Evolutionary conservation across 305 asterid genomes (phyloP), one percentile per base, ranked within the genome.

Genomic region (Andrographis paniculata): DNA sequence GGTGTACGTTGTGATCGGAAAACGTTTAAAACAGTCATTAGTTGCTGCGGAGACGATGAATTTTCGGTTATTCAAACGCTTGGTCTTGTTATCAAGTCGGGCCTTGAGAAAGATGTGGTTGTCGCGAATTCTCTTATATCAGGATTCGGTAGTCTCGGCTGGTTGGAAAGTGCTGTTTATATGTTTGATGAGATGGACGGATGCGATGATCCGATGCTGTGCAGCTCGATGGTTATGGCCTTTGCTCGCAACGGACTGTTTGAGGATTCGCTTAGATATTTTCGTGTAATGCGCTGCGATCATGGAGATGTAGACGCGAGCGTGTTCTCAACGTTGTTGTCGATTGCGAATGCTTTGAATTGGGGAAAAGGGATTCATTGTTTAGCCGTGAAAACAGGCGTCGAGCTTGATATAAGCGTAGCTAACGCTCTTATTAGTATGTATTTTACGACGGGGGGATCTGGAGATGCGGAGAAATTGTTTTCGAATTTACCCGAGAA

Each of bases 341-440:
- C 84, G 18, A 67, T 79, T 55, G 52, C 50, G 24, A 77, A 70
- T 52, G 42, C 54, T 51, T 54, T 74, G 74, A 76, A 77, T 42
- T 72, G 83, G 76, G 94, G 94, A 9, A 68, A 69, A 68, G 91
- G 93, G 50, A 60, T 83, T 63, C 96, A 87, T 65, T 78, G 94
- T 61, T 72, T 83, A 50, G 79, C 70, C 14, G 62, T 83, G 69
- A 83, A 74, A 71, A 20, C 62, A 68, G 93, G 94, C 67, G 62
- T 67, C 47, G 78, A 74, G 53, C 52, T 68, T 14, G 81, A 78
- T 56, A 60, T 75, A 55, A 78, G 72, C 69, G 57, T 76, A 39
- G 72, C 70, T 14, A 87, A 87, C 73, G 74, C 89, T 41, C 89
- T 87, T 64, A 67, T 87, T 30, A 72, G 69, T 21, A 87, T 83